These are phyloP conservation scores for Russula brevipes DNA, from an alignment of 768 basidiomycete species.

Conservation along the genomic window DNA sequence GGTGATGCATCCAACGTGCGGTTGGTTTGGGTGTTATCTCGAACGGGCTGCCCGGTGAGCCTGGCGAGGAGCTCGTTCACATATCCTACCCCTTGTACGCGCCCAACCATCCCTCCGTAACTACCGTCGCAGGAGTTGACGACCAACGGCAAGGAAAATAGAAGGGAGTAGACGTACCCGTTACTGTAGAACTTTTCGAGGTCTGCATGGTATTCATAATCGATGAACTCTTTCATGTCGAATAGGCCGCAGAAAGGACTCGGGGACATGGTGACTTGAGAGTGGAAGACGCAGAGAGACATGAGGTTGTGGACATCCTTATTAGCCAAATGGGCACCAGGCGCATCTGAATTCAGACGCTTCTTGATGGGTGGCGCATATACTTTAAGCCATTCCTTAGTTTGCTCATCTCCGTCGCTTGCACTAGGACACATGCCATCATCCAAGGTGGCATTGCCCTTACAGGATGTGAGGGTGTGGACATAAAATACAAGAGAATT, in stretches of 20 bases:
- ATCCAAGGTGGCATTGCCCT: constrained; percentile 61
- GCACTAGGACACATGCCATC: constrained; percentile 59
- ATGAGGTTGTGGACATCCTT: constrained; percentile 57
- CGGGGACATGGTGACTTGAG: constrained; percentile 42
- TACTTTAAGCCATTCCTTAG: constrained; percentile 47
- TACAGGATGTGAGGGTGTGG: constrained; percentile 3
- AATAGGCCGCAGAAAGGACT: constrained; percentile 79
- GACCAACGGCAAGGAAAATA: not conserved
- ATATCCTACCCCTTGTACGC: constrained; percentile 80
- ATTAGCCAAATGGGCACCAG: constrained; percentile 54
- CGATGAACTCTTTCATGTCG: constrained; percentile 52
- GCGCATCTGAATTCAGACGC: constrained; percentile 56
- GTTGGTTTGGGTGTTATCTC: constrained; percentile 73
- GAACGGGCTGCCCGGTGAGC: constrained; percentile 56
- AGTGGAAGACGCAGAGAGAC: constrained; percentile 77
- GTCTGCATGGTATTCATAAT: constrained; percentile 67
- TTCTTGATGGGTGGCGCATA: constrained; percentile 53
- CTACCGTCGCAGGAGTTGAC: constrained; percentile 32
- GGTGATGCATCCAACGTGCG: constrained; percentile 59
- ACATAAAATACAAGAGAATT: not conserved
- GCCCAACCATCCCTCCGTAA: constrained; percentile 64
- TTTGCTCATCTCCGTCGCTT: constrained; percentile 41
- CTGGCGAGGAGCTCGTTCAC: constrained; percentile 86
- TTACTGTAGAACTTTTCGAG: constrained; percentile 75
- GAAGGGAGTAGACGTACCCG: constrained; percentile 43